Conservation (phyloP, 768 basidiomycete genomes). For the Amanita muscaria region DNA sequence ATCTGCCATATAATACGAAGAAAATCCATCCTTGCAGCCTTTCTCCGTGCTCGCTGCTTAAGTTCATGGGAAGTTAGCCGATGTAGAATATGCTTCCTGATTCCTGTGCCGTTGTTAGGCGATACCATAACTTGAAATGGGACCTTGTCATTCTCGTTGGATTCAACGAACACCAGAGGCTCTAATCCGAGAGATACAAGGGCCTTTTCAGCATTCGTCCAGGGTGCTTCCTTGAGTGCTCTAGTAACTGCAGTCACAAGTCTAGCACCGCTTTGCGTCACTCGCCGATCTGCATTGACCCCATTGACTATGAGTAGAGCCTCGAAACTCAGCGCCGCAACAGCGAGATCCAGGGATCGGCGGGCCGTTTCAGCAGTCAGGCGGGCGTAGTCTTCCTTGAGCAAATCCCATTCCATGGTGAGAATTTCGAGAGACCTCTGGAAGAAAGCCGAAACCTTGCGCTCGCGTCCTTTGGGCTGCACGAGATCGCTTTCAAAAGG, state of each 20-base stretch:
- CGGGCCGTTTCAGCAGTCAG: constrained; percentile 59
- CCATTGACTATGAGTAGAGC: constrained; percentile 58
- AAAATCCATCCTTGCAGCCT: constrained; percentile 29
- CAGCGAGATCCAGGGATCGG: constrained; percentile 57
- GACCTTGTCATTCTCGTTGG: constrained; percentile 18
- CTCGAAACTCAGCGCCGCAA: constrained; percentile 63
- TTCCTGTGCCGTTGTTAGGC: constrained; percentile 46
- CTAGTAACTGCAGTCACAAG: constrained; percentile 28
- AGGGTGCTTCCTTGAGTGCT: constrained; percentile 34
- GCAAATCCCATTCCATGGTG: constrained; percentile 35
- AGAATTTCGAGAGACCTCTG: constrained; percentile 52
- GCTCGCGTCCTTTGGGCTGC: constrained; percentile 50
- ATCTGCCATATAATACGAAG: constrained; percentile 60
- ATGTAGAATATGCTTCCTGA: constrained; percentile 46
- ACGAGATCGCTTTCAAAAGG: constrained; percentile 21
- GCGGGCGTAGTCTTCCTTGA: constrained; percentile 22
- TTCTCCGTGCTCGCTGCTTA: constrained; percentile 7
- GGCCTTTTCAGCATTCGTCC: constrained; percentile 57
- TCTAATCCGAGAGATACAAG: constrained; percentile 59
- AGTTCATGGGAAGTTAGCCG: constrained; percentile 18
- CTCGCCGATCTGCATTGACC: constrained; percentile 44
- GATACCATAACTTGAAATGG: constrained; percentile 38
- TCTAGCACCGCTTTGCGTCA: constrained; percentile 57
- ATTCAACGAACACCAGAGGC: constrained; percentile 43
- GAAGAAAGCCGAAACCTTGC: constrained; percentile 54